These are phyloP conservation scores for Suillus fuscotomentosus DNA, from an alignment of 768 basidiomycete genomes.

Conservation along the genomic window DNA sequence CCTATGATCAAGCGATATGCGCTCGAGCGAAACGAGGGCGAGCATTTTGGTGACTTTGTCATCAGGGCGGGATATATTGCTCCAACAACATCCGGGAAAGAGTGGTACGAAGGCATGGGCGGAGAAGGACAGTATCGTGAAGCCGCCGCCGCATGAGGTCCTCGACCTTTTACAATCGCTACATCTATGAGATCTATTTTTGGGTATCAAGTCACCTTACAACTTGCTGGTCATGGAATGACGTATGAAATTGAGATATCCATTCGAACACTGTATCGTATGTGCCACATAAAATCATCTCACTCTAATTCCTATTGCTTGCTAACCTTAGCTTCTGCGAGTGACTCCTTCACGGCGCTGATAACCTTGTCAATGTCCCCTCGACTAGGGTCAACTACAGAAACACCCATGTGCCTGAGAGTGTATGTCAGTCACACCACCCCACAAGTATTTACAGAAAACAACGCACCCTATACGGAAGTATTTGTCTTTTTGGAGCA, in stretches of 20 bases:
- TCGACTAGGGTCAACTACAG: slow-evolving; percentile 67
- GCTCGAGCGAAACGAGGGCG: slow-evolving; percentile 79
- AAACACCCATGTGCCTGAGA: slow-evolving; percentile 83
- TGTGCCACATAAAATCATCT: not conserved
- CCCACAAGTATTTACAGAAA: not conserved
- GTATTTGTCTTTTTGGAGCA: slow-evolving; percentile 61
- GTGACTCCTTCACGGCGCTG: slow-evolving; percentile 56
- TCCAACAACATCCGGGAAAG: slow-evolving; percentile 76
- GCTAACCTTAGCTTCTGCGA: slow-evolving; percentile 36
- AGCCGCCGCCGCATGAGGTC: slow-evolving; percentile 10
- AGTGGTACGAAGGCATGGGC: slow-evolving; percentile 85
- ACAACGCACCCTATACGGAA: slow-evolving; percentile 79
- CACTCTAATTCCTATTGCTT: slow-evolving; percentile 8
- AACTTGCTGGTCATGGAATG: not conserved
- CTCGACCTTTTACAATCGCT: not conserved
- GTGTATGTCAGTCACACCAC: slow-evolving; percentile 4
- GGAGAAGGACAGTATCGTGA: slow-evolving; percentile 65
- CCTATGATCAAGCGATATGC: slow-evolving; percentile 98
- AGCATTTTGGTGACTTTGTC: slow-evolving; percentile 94
- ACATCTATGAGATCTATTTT: not conserved
- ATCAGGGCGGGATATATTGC: slow-evolving; percentile 91
- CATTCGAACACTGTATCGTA: not conserved
- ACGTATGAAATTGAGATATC: not conserved
- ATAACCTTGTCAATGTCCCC: slow-evolving; percentile 78
- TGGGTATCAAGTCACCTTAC: not conserved